phyloP scores from a whole-genome alignment of 2,329 filamentous ascomycete species.

The Trichoderma koningii region DNA sequence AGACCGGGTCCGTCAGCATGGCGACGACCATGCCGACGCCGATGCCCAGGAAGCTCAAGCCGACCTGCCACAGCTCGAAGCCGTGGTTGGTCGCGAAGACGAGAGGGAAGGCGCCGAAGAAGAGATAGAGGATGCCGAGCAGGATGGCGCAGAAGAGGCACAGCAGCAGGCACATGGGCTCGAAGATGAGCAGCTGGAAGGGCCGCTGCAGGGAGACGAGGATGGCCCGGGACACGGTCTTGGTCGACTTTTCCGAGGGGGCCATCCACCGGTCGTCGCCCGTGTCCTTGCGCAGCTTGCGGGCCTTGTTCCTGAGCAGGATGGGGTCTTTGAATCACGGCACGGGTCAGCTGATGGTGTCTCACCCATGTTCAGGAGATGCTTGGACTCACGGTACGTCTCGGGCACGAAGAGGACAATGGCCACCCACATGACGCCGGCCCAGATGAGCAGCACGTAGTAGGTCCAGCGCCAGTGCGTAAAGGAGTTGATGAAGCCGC shows the following conservation, averaged over 20 bases:
- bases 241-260: slow-evolving; percentile 71
- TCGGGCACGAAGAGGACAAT: slow-evolving; percentile 79
- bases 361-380: too few relatives aligned
- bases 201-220: slow-evolving; percentile 64
- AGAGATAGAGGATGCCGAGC: slow-evolving; percentile 86
- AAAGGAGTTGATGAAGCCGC: slow-evolving; percentile 81
- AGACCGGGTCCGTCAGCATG: slow-evolving; percentile 66
- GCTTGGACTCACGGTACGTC: slow-evolving; percentile 71
- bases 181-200: slow-evolving; percentile 75
- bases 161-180: slow-evolving; percentile 83
- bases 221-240: slow-evolving; percentile 66
- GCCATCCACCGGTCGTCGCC: slow-evolving; percentile 77
- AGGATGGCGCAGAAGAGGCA: slow-evolving; percentile 82
- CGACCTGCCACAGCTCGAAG: slow-evolving; percentile 77
- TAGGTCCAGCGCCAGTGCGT: slow-evolving; percentile 79
- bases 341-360: too few relatives aligned
- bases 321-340: slow-evolving; percentile 57
- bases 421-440: slow-evolving; percentile 61
- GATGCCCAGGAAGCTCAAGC: slow-evolving; percentile 75
- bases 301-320: slow-evolving; percentile 72
- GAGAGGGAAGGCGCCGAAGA: slow-evolving; percentile 84
- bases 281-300: slow-evolving; percentile 68
- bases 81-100: slow-evolving; percentile 75
- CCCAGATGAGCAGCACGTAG: slow-evolving; percentile 83
- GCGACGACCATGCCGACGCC: slow-evolving; percentile 67